Conservation (phyloP, 2,329 filamentous ascomycete genomes). For the Ascochyta fabae region DNA sequence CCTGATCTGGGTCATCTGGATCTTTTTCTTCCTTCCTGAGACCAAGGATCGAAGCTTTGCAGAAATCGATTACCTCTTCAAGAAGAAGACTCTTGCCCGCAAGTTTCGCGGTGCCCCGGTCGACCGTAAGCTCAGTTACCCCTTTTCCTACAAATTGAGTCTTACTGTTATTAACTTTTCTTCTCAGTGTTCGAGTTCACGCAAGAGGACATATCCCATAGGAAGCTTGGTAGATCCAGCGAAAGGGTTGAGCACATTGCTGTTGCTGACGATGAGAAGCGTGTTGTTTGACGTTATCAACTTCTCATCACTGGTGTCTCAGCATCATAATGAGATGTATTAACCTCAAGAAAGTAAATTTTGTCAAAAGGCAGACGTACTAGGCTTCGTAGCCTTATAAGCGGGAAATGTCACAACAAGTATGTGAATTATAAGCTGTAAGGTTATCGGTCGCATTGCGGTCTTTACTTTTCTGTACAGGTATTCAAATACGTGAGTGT, state of each 20-base stretch:
- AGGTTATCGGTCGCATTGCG: no score
- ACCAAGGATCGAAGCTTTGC: slow-evolving; percentile 78
- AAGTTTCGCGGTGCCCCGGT: slow-evolving; percentile 21
- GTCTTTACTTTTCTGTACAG: no score
- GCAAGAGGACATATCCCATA: slow-evolving; percentile 15
- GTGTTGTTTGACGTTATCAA: background rate
- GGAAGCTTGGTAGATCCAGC: slow-evolving; percentile 3
- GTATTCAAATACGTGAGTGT: no score
- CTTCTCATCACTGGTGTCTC: background rate
- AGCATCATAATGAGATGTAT: no score
- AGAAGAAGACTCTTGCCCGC: slow-evolving; percentile 48
- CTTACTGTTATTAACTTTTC: slow-evolving; percentile 8
- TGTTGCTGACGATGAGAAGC: background rate
- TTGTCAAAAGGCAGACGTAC: no score
- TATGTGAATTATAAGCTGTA: no score
- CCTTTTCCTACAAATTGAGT: background rate
- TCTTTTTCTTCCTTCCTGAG: slow-evolving; percentile 78
- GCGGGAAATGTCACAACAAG: no score
- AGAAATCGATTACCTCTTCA: slow-evolving; percentile 82
- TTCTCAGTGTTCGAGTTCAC: slow-evolving; percentile 21
- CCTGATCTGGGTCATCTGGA: slow-evolving; percentile 77
- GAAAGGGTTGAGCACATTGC: background rate
- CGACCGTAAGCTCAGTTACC: slow-evolving; percentile 20
- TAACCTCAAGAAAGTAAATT: no score
- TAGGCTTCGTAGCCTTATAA: no score